phyloP scores from a whole-genome alignment of 108 stramenopile species.

The Asterionellopsis glacialis region DNA sequence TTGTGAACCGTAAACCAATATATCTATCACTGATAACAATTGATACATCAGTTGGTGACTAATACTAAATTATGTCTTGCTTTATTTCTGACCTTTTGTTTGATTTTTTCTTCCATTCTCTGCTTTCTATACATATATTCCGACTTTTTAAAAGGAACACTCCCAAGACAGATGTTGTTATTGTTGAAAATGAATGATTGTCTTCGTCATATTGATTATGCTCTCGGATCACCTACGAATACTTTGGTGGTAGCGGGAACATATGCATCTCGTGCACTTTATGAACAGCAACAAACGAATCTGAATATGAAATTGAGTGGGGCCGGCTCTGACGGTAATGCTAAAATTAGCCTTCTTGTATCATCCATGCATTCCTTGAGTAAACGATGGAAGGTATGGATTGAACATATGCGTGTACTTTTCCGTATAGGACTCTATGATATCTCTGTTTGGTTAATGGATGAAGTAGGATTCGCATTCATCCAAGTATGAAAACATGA shows the following conservation, averaged over 20 bases:
- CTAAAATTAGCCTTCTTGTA: no score
- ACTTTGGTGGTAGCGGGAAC: slow-evolving; percentile 71
- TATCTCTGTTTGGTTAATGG: slow-evolving; percentile 28
- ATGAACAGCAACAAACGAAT: slow-evolving; percentile 22
- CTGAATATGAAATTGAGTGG: no score
- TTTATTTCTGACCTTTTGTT: no score
- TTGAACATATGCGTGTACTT: slow-evolving; percentile 49
- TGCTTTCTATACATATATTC: no score
- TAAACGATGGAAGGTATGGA: slow-evolving; percentile 32
- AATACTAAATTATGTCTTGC: no score
- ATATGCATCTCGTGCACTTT: slow-evolving; percentile 67
- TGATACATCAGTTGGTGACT: no score
- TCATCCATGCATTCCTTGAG: not conserved
- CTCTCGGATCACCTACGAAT: slow-evolving; percentile 77
- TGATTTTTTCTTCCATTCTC: no score
- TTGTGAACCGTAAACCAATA: no score
- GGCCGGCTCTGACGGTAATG: no score
- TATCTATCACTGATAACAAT: no score
- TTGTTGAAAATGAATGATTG: slow-evolving; percentile 96
- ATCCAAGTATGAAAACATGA: not conserved
- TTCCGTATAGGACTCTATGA: slow-evolving; percentile 48
- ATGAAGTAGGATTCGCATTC: no score
- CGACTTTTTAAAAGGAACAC: slow-evolving; percentile 4
- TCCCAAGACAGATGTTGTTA: slow-evolving; percentile 89
- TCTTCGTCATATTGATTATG: slow-evolving; percentile 86